Percentiles rank a stretch among this genome's conserved stretches.
These are phyloP conservation scores for Erythrobasidium hasegawianum DNA, from an alignment of 1,284 basidiomycete genomes.

Conservation along the genomic window DNA sequence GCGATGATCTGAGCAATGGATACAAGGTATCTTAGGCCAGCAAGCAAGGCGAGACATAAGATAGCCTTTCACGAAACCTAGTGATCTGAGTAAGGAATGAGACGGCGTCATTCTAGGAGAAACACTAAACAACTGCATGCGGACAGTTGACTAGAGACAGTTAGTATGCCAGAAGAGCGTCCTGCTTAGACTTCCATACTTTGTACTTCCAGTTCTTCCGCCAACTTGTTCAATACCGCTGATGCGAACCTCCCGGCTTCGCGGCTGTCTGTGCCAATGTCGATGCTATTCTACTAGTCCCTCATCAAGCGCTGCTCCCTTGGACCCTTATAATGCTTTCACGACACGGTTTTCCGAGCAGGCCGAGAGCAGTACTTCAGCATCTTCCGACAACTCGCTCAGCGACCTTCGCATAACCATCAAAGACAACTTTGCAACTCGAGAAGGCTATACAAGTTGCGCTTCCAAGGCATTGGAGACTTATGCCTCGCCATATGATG, in stretches of 20 bases:
- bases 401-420: conserved; percentile 56
- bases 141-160: too few species aligned
- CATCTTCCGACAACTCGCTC: not conserved
- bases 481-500: conserved; percentile 78
- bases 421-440: conserved; percentile 77
- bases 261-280: not conserved
- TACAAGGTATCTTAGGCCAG: too few species aligned
- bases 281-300: not conserved
- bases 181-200: too few species aligned
- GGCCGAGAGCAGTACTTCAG: not conserved
- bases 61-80: too few species aligned
- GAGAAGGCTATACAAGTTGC: conserved; percentile 67
- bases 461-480: conserved; percentile 70
- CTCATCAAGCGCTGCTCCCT: too few species aligned
- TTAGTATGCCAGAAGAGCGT: too few species aligned
- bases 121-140: too few species aligned
- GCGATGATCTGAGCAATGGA: too few species aligned
- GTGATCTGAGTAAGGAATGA: too few species aligned
- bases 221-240: not conserved
- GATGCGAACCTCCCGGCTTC: not conserved
- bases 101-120: too few species aligned
- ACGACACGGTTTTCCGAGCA: not conserved
- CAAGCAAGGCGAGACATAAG: too few species aligned
- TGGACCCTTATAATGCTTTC: conserved; percentile 21
- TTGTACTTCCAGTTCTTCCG: too few species aligned